A percentile compares a stretch with the other conserved stretches of the same genome.
phyloP scores from a whole-genome alignment of 306 rosid species.

The Spatholobus suberectus region DNA sequence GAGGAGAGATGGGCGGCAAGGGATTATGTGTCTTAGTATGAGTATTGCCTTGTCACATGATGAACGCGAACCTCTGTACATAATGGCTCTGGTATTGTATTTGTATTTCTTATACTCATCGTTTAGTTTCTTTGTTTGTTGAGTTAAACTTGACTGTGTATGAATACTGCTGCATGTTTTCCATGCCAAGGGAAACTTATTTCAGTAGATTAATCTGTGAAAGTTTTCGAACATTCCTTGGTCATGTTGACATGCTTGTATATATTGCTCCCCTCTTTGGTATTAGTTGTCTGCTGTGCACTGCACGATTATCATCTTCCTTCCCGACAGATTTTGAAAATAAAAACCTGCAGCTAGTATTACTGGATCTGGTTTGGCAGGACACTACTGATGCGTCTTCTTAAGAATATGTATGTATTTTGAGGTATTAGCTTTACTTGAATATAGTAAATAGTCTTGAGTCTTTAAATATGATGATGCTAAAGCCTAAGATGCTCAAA shows the following conservation, averaged over 20 bases:
- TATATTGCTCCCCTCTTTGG: background rate
- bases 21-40: conserved; percentile 57
- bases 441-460: background rate
- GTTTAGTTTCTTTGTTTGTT: conserved; percentile 12
- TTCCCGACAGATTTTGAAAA: background rate
- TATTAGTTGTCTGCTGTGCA: conserved; percentile 6
- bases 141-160: background rate
- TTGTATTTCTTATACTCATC: conserved; percentile 18
- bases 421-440: conserved; percentile 13
- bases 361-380: background rate
- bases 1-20: conserved; percentile 80
- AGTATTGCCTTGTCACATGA: background rate
- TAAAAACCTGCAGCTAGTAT: background rate
- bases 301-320: background rate
- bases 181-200: conserved; percentile 17
- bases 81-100: conserved; percentile 32
- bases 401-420: background rate
- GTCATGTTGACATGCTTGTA: background rate
- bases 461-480: conserved; percentile 7
- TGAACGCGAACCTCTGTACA: conserved; percentile 50
- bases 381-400: background rate
- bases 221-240: conserved; percentile 16
- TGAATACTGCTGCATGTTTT: conserved; percentile 3
- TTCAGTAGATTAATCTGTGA: background rate
- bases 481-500: conserved; percentile 5